These are phyloP conservation scores for Xerocomus brunneocitrinus DNA, from an alignment of 768 basidiomycete species.

Conservation along the genomic window DNA sequence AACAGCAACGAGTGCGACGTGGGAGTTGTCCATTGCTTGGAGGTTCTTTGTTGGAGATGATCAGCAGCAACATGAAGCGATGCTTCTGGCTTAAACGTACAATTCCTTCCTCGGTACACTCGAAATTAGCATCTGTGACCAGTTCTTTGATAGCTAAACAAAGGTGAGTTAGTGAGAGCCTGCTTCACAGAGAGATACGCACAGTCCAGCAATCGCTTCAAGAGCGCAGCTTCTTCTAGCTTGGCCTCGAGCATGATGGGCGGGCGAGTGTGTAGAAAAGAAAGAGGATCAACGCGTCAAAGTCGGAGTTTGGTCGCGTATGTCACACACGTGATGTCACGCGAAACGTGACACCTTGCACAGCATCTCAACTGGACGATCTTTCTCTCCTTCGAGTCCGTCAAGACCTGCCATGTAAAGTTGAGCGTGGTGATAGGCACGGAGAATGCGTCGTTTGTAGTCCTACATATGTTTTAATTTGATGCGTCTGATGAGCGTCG, in stretches of 20 bases:
- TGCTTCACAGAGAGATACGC: slow-evolving; percentile 20
- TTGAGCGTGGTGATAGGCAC: too few relatives aligned
- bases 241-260: slow-evolving; percentile 83
- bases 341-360: background rate
- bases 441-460: too few relatives aligned
- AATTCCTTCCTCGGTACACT: slow-evolving; percentile 94
- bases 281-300: slow-evolving; percentile 13
- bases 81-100: slow-evolving; percentile 35
- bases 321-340: slow-evolving; percentile 29
- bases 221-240: slow-evolving; percentile 76
- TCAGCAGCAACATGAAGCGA: background rate
- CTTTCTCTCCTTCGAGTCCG: too few relatives aligned
- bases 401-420: too few relatives aligned
- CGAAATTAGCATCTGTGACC: slow-evolving; percentile 96
- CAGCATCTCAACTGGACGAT: too few relatives aligned
- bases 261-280: slow-evolving; percentile 5
- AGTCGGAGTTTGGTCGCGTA: slow-evolving; percentile 32
- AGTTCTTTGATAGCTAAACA: slow-evolving; percentile 90
- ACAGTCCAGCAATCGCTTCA: slow-evolving; percentile 96
- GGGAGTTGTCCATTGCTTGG: slow-evolving; percentile 99
- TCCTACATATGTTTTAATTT: too few relatives aligned
- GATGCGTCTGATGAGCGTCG: too few relatives aligned
- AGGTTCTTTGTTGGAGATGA: slow-evolving; percentile 47
- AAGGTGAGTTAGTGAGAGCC: background rate
- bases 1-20: slow-evolving; percentile 94